phyloP scores from a whole-genome alignment of 1,139 yeast species.

The Nakaseomyces uthaithaninus region DNA sequence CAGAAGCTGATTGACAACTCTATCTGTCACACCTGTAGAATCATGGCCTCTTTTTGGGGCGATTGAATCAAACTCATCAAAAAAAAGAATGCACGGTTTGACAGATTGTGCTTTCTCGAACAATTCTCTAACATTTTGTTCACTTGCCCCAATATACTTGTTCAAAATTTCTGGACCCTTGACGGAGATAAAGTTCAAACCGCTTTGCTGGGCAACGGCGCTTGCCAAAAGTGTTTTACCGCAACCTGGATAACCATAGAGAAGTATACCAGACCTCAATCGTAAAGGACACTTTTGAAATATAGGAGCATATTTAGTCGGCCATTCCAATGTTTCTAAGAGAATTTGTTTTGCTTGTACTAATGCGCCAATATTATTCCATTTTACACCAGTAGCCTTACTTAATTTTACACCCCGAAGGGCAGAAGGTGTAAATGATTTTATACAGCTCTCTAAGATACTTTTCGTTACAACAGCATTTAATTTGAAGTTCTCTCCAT shows the following conservation, averaged over 20 bases:
- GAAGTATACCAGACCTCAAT: slow-evolving; percentile 76
- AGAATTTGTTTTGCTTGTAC: slow-evolving; percentile 65
- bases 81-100: slow-evolving; percentile 87
- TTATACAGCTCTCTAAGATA: slow-evolving; percentile 50
- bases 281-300: slow-evolving; percentile 82
- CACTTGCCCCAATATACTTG: slow-evolving; percentile 96
- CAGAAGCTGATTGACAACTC: slow-evolving; percentile 93
- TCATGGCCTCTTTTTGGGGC: slow-evolving; percentile 99
- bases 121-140: slow-evolving; percentile 85
- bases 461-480: slow-evolving; percentile 14
- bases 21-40: slow-evolving; percentile 94
- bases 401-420: slow-evolving; percentile 82
- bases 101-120: slow-evolving; percentile 71
- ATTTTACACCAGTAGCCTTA: slow-evolving; percentile 55
- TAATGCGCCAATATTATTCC: slow-evolving; percentile 90
- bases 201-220: slow-evolving; percentile 92
- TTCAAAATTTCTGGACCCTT: slow-evolving; percentile 96
- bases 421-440: slow-evolving; percentile 70
- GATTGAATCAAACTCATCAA: slow-evolving; percentile 94
- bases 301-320: slow-evolving; percentile 90
- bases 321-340: slow-evolving; percentile 92
- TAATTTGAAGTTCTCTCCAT: slow-evolving; percentile 11
- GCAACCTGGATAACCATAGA: slow-evolving; percentile 97
- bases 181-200: slow-evolving; percentile 83
- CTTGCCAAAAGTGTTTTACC: slow-evolving; percentile 91